These are phyloP conservation scores for Apiospora aurea DNA, from an alignment of 2,329 filamentous ascomycete genomes.

Conservation along the genomic window DNA sequence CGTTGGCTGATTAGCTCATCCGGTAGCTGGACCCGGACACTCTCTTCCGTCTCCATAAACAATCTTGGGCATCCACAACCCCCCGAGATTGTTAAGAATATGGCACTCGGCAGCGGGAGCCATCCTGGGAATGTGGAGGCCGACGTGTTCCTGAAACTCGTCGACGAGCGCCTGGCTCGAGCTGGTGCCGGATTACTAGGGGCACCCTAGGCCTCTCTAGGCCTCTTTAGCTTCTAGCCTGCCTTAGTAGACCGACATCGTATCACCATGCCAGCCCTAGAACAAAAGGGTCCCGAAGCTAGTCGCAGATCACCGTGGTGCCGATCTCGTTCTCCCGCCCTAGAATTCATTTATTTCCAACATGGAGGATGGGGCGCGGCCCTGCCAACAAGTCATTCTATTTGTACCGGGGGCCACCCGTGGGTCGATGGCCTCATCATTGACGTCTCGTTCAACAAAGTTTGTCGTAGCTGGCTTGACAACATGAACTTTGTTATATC, in stretches of 20 bases:
- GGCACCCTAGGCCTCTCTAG: neutral
- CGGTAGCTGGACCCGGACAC: neutral
- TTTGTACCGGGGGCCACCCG: neutral
- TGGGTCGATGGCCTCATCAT: neutral
- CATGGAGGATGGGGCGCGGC: neutral
- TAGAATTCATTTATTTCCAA: neutral
- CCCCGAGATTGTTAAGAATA: neutral
- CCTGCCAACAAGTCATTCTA: neutral
- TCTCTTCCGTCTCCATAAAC: conserved; percentile 1
- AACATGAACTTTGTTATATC: conserved; percentile 12
- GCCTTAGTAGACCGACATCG: neutral
- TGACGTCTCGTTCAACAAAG: neutral
- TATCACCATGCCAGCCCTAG: conserved; percentile 11
- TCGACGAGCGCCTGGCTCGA: conserved; percentile 2
- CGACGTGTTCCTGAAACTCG: conserved; percentile 6
- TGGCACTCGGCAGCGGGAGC: neutral
- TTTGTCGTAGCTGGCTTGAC: neutral
- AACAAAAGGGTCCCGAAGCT: neutral
- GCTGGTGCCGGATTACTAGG: neutral
- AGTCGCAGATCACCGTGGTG: neutral
- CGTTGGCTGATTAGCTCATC: neutral
- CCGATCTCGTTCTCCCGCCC: neutral
- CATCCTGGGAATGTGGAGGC: neutral
- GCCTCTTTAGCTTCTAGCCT: neutral
- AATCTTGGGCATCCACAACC: neutral